Percentiles rank a stretch among this genome's conserved stretches.
These are phyloP conservation scores for Solanum pinnatisectum DNA, from an alignment of 257 asterid species.

Conservation along the genomic window DNA sequence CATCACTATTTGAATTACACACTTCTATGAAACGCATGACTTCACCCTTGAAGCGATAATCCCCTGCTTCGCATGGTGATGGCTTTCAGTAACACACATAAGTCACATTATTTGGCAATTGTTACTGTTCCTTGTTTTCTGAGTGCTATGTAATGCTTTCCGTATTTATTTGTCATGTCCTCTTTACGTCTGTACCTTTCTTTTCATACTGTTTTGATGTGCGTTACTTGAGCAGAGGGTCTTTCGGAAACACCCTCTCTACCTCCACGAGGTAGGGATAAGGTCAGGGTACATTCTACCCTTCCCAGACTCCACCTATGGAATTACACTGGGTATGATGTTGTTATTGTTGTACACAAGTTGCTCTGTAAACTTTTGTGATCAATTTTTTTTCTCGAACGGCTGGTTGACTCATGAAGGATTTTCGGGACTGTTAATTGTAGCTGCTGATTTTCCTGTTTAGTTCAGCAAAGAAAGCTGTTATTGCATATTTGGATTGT, in stretches of 20 bases:
- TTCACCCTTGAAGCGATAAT: neutral
- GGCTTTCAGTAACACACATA: neutral
- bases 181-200: neutral
- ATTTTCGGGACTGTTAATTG: neutral
- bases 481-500: neutral
- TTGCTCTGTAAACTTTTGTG: neutral
- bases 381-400: neutral
- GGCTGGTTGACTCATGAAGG: neutral
- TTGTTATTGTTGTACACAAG: neutral
- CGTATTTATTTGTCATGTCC: neutral
- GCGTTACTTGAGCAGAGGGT: neutral
- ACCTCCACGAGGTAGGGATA: neutral
- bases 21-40: neutral
- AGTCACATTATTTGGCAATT: neutral
- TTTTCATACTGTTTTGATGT: neutral
- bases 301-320: neutral
- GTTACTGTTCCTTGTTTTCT: neutral
- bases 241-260: neutral
- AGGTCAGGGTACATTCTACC: neutral
- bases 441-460: neutral
- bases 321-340: neutral
- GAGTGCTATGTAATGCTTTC: neutral
- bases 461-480: neutral
- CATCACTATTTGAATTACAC: neutral
- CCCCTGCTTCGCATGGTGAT: neutral